phyloP scores from a whole-genome alignment of 257 asterid genomes.

The Nicotiana tabacum region DNA sequence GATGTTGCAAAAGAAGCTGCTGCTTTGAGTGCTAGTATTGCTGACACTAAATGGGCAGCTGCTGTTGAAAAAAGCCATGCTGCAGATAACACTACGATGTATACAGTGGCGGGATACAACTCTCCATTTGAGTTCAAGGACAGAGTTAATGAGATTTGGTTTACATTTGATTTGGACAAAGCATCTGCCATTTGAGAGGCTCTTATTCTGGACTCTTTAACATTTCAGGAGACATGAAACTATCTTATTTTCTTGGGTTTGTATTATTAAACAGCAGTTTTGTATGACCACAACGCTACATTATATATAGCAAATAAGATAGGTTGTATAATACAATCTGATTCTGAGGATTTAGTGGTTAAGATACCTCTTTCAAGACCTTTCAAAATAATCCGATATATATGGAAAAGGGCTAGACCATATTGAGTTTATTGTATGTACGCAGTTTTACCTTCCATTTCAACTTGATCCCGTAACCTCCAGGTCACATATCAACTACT shows the following conservation, averaged over 20 bases:
- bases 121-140: constrained; percentile 69
- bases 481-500: neutral
- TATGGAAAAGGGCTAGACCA: no score
- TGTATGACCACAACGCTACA: neutral
- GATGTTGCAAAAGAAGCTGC: constrained; percentile 66
- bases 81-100: constrained; percentile 32
- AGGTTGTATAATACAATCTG: neutral
- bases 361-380: neutral
- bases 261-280: neutral
- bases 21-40: constrained; percentile 41
- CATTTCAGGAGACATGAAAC: neutral
- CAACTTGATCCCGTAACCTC: neutral
- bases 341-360: neutral
- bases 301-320: neutral
- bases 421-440: neutral
- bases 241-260: neutral
- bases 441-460: no score
- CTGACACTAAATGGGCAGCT: constrained; percentile 57
- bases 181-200: neutral
- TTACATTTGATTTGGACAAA: constrained; percentile 39
- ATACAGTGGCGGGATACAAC: constrained; percentile 73
- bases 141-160: constrained; percentile 83
- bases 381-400: neutral
- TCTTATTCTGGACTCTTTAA: neutral
- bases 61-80: constrained; percentile 45